Conservation (phyloP, 2,329 filamentous ascomycete species). For the Xylariaceae sp. region DNA sequence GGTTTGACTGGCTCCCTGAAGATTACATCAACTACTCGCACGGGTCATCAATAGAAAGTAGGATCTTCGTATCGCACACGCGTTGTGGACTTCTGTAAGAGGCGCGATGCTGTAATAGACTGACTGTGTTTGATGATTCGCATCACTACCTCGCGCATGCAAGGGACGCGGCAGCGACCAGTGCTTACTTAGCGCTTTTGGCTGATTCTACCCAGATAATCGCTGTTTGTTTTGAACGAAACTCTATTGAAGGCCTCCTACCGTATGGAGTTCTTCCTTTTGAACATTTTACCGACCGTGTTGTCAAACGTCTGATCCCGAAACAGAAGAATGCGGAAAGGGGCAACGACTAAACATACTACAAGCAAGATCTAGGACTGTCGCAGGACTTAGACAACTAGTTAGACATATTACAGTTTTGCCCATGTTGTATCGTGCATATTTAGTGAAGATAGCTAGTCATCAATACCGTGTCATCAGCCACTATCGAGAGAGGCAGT, state of each 20-base stretch:
- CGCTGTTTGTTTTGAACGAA: neutral
- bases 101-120: no score
- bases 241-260: constrained; percentile 40
- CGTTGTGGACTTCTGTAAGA: no score
- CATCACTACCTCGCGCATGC: neutral
- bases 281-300: neutral
- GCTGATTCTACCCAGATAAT: no score
- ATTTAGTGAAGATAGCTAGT: no score
- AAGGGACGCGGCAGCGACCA: constrained; percentile 4
- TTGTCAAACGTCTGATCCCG: neutral
- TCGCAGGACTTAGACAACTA: neutral
- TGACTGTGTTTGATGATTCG: neutral
- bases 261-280: neutral
- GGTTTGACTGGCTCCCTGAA: no score
- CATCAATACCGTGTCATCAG: no score
- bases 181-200: constrained; percentile 1
- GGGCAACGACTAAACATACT: neutral
- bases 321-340: neutral
- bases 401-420: constrained; percentile 18
- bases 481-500: no score
- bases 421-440: constrained; percentile 30
- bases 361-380: neutral
- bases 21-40: no score
- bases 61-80: no score
- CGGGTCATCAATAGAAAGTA: no score